phyloP scores from a whole-genome alignment of 495 filamentous ascomycete genomes.

The Astrocystis sublimbata region DNA sequence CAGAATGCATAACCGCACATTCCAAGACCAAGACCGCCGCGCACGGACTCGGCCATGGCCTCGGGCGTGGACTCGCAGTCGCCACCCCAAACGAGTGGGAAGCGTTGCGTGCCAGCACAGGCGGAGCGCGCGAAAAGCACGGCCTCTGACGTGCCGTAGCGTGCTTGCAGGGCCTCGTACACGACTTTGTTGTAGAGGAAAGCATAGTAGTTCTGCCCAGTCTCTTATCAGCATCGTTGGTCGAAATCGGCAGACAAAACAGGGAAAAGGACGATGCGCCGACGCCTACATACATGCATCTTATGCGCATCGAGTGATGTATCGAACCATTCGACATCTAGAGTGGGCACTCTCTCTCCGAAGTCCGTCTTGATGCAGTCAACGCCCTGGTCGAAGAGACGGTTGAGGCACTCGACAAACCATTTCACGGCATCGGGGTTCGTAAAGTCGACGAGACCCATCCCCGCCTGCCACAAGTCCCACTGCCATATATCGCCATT shows the following conservation, averaged over 20 bases:
- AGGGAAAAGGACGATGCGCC: neutral
- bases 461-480: conserved; percentile 74
- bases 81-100: conserved; percentile 66
- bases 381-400: conserved; percentile 64
- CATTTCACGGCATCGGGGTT: conserved; percentile 65
- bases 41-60: conserved; percentile 71
- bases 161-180: conserved; percentile 61
- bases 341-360: conserved; percentile 67
- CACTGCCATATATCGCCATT: conserved; percentile 74
- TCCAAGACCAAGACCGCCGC: conserved; percentile 66
- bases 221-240: neutral
- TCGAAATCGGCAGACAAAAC: neutral
- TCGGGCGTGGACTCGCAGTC: conserved; percentile 74
- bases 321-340: conserved; percentile 60
- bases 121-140: conserved; percentile 69
- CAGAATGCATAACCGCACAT: conserved; percentile 69
- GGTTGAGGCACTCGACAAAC: conserved; percentile 59
- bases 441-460: conserved; percentile 74
- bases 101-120: conserved; percentile 66
- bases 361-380: conserved; percentile 76
- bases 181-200: conserved; percentile 69
- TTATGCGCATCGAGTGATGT: conserved; percentile 55
- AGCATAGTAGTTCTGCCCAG: conserved; percentile 62
- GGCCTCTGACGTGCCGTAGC: conserved; percentile 59
- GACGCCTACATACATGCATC: conserved; percentile 64